phyloP scores from a whole-genome alignment of 345 rosid species.

The Hypericum androsaemum region DNA sequence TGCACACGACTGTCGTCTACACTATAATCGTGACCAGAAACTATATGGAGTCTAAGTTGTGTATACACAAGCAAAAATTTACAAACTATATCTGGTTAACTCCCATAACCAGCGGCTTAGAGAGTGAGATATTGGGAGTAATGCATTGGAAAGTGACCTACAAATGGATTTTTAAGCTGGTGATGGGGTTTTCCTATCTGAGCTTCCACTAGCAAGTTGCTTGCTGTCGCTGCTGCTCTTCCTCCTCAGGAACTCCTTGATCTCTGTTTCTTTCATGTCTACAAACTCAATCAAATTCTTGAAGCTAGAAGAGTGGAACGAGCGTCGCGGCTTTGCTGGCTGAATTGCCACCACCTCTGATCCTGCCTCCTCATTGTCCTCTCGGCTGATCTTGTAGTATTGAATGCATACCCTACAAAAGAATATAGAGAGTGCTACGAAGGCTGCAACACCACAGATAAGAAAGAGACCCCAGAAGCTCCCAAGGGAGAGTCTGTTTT shows the following conservation, averaged over 20 bases:
- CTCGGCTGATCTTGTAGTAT: conserved; percentile 45
- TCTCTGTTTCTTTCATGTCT: conserved; percentile 43
- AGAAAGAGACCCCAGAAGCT: conserved; percentile 95
- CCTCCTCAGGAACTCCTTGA: conserved; percentile 39
- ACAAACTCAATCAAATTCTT: conserved; percentile 39
- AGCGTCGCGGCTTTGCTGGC: conserved; percentile 32
- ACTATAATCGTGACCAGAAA: too few species aligned
- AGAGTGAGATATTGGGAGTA: neutral
- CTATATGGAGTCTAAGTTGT: too few species aligned
- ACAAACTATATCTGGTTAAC: too few species aligned
- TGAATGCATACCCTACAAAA: conserved; percentile 45
- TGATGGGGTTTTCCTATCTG: conserved; percentile 22
- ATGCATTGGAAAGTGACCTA: neutral
- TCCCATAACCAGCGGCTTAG: neutral
- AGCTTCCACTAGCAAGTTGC: conserved; percentile 27
- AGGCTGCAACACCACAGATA: conserved; percentile 57
- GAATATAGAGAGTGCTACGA: conserved; percentile 44
- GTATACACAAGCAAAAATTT: too few species aligned
- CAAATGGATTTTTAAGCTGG: conserved; percentile 15
- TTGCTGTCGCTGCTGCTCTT: conserved; percentile 32
- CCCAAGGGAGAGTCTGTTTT: conserved; percentile 38
- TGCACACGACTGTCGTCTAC: too few species aligned
- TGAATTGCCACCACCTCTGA: conserved; percentile 33
- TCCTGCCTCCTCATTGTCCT: conserved; percentile 21
- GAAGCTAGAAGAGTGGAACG: conserved; percentile 37